Conservation (phyloP, 306 rosid genomes). For the Erythrophleum fordii region DNA sequence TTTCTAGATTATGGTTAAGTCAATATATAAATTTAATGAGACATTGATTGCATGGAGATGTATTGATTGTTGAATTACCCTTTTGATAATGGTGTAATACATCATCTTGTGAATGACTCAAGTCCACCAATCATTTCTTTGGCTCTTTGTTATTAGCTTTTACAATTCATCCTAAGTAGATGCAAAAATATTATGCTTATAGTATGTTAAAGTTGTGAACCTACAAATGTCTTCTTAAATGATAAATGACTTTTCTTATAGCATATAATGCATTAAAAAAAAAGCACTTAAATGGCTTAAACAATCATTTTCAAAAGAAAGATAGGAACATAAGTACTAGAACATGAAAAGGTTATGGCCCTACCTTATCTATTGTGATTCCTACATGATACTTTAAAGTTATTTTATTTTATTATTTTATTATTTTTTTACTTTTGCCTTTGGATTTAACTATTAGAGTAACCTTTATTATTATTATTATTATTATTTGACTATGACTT, state of each 20-base stretch:
- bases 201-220: slow-evolving; percentile 33
- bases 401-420: too few species aligned
- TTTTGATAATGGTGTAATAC: slow-evolving; percentile 23
- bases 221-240: slow-evolving; percentile 34
- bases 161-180: slow-evolving; percentile 8
- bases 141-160: slow-evolving; percentile 17
- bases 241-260: neutral
- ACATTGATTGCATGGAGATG: slow-evolving; percentile 41
- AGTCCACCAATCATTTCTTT: slow-evolving; percentile 38
- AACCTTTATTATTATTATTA: neutral
- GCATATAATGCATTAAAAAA: neutral
- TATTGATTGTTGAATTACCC: slow-evolving; percentile 1
- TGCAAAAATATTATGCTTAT: slow-evolving; percentile 9
- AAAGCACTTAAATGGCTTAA: neutral
- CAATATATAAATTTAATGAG: slow-evolving; percentile 28
- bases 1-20: too few species aligned
- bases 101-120: slow-evolving; percentile 1
- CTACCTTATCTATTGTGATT: slow-evolving; percentile 31
- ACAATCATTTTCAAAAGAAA: slow-evolving; percentile 15
- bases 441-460: slow-evolving; percentile 25
- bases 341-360: slow-evolving; percentile 35
- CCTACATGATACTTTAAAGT: slow-evolving; percentile 8
- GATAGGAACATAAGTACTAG: slow-evolving; percentile 16
- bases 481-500: neutral
- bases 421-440: slow-evolving; percentile 19